Evolutionary conservation across 495 filamentous ascomycete genomes (phyloP).

Genomic region (Parmelia sp.): DNA sequence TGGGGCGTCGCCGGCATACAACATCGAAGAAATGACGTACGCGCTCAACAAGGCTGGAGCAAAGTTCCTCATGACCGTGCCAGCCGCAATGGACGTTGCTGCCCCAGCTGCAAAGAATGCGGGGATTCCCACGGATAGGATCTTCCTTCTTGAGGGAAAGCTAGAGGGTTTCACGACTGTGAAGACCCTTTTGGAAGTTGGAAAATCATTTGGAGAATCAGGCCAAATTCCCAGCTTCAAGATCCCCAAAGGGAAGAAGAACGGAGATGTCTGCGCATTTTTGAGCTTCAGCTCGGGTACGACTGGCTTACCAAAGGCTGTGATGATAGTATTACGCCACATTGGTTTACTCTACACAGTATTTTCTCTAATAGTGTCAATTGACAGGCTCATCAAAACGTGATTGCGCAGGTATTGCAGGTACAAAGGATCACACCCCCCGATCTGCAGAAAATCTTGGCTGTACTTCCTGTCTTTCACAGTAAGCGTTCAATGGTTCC

Average conservation of each 20-base stretch:
- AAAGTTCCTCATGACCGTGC: constrained; percentile 51
- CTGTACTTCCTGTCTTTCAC: constrained; percentile 51
- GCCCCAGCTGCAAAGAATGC: constrained; percentile 45
- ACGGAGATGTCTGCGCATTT: constrained; percentile 50
- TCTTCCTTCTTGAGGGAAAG: constrained; percentile 52
- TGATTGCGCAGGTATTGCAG: constrained; percentile 58
- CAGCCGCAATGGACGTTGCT: constrained; percentile 45
- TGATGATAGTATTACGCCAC: constrained; percentile 22
- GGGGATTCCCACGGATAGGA: constrained; percentile 43
- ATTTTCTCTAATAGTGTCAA: constrained; percentile 32
- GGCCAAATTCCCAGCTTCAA: constrained; percentile 39
- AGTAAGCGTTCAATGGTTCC: constrained; percentile 25
- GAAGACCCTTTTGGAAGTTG: constrained; percentile 44
- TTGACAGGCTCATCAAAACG: constrained; percentile 46
- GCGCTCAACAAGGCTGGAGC: constrained; percentile 48
- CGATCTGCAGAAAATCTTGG: constrained; percentile 45
- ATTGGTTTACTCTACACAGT: not conserved
- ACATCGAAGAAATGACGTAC: constrained; percentile 57
- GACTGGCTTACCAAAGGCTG: constrained; percentile 46
- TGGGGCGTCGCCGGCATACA: constrained; percentile 54
- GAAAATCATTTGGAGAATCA: constrained; percentile 32
- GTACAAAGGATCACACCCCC: constrained; percentile 41
- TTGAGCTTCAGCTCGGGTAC: constrained; percentile 52
- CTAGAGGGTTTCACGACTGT: constrained; percentile 44
- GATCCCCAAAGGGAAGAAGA: constrained; percentile 45